Percentiles rank a stretch among this genome's conserved stretches.
phyloP scores from a whole-genome alignment of 352 stramenopile species.

The Phytophthora constricta region DNA sequence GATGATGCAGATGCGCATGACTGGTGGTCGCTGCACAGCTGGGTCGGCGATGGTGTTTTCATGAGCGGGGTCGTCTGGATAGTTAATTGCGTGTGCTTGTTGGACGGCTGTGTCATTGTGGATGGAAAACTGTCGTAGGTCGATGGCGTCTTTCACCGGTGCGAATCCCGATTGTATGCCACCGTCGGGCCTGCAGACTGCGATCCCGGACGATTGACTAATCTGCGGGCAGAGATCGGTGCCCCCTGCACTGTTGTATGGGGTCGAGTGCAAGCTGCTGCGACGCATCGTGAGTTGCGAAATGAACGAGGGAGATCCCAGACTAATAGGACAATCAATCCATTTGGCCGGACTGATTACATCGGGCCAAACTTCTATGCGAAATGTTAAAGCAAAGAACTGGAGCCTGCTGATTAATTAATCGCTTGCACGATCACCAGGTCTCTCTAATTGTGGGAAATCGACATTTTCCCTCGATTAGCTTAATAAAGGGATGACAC shows the following conservation, averaged over 20 bases:
- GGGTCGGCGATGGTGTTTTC: constrained; percentile 9
- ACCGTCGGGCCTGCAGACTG: too few species aligned
- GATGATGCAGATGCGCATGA: constrained; percentile 76
- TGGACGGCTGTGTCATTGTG: constrained; percentile 3
- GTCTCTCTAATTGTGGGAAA: too few species aligned
- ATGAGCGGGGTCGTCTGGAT: not conserved
- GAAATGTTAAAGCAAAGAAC: too few species aligned
- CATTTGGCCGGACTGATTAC: not conserved
- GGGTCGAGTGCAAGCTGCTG: not conserved
- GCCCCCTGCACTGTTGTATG: not conserved
- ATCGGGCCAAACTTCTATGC: not conserved
- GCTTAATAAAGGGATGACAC: too few species aligned
- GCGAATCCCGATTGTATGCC: constrained; percentile 46
- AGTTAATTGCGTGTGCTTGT: not conserved
- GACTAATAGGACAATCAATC: not conserved
- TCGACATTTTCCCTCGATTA: too few species aligned
- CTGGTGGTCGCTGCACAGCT: constrained; percentile 28
- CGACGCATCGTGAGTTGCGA: not conserved
- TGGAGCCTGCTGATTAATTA: too few species aligned
- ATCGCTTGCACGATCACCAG: too few species aligned
- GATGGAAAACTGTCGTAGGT: constrained; percentile 21
- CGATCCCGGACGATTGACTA: too few species aligned
- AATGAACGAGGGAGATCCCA: not conserved
- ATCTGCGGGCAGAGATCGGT: too few species aligned
- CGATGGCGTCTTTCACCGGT: constrained; percentile 36